Evolutionary conservation across 768 basidiomycete genomes (phyloP), one percentile per base, ranked within the genome.

Genomic region (Tulasnella sp.): DNA sequence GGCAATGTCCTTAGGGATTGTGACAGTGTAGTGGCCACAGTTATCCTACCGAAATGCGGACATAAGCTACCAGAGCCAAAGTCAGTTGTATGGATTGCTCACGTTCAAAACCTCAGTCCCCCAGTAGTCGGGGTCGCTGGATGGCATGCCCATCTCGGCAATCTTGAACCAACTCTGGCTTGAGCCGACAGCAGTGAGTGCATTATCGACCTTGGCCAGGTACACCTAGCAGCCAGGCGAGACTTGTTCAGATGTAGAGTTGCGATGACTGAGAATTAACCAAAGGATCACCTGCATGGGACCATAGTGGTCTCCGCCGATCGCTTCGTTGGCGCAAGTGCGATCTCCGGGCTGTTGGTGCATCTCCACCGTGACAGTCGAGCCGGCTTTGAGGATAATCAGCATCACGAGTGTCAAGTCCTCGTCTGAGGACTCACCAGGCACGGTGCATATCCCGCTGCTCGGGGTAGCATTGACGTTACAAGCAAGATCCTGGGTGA

Each of bases 251-350:
- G 63, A 38, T 15, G 15, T 15, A 38, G 34, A 5, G 34, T 38
- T 15, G 5, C 34, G n/a, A 38, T 38, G 7, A 7, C 15, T 15
- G 19, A 42, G 12, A 31, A 15, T 7, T 5, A 38, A 7, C 15
- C 7, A 38, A 38, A 38, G 34, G 5, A 5, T 38, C 46, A 49
- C 52, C 1, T 53, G 63, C 72, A 79, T 72, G 44, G 78, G 77
- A 2, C 78, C 78, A 62, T 72, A 76, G 65, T 80, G 78, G 53
- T 73, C 70, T 17, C 78, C 78, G 21, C 78, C 77, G 61, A 79
- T 78, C 9, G 76, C 77, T 62, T 79, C 71, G 57, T 69, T 73
- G 7, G 69, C 65, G 63, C 78, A 80, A 2, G 71, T 70, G 38
- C 78, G 73, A 49, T 77, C 72, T 31, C 68, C 70, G 3, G 75